phyloP scores from a whole-genome alignment of 331 rosid genomes.

The Pyracantha coccinea region DNA sequence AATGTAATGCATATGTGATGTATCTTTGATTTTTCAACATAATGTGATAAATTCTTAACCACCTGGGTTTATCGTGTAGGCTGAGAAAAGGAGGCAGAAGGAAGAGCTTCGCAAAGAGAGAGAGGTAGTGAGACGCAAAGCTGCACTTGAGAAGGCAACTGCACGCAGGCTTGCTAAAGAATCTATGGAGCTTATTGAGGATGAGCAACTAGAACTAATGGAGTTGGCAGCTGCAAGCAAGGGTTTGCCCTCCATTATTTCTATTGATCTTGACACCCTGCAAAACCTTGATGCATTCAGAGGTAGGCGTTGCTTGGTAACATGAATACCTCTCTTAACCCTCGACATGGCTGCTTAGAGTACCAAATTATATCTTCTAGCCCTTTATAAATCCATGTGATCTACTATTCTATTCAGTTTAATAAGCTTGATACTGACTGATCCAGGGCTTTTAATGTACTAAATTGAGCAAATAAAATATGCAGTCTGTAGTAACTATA shows the following conservation, averaged over 20 bases:
- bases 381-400: not conserved
- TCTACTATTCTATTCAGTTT: not conserved
- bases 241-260: conserved; percentile 74
- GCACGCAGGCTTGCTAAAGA: conserved; percentile 93
- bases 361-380: not conserved
- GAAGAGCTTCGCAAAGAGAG: conserved; percentile 88
- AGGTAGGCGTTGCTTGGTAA: conserved; percentile 38
- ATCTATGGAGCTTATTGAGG: conserved; percentile 98
- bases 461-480: not conserved
- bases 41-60: not conserved
- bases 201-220: conserved; percentile 96
- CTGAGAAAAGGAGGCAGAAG: conserved; percentile 78
- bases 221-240: conserved; percentile 87
- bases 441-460: not conserved
- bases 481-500: not conserved
- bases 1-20: not conserved
- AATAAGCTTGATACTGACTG: not conserved
- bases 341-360: not conserved
- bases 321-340: not conserved
- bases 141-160: conserved; percentile 91
- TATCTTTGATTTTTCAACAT: not conserved
- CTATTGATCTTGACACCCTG: conserved; percentile 82
- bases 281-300: conserved; percentile 80
- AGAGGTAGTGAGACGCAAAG: conserved; percentile 91
- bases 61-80: conserved; percentile 26